Percentiles rank a stretch among this genome's conserved stretches.
These are phyloP conservation scores for Novakomyces olei DNA, from an alignment of 805 yeast species.

Conservation along the genomic window DNA sequence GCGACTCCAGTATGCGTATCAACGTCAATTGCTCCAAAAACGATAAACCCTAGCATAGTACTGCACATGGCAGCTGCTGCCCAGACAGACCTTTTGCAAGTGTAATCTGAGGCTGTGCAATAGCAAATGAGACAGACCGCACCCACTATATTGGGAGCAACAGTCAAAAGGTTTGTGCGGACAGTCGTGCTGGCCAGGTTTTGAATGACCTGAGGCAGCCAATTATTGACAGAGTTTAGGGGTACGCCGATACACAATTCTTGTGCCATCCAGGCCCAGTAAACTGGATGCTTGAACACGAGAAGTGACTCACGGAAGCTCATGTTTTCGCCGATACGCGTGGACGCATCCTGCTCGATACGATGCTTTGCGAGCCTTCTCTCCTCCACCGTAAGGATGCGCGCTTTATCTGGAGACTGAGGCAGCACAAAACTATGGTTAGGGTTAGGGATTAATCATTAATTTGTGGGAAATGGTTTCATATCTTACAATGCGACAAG, in stretches of 20 bases:
- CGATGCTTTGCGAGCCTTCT: constrained; percentile 19
- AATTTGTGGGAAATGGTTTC: too few species aligned
- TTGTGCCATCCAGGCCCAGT: constrained; percentile 3
- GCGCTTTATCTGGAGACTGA: constrained; percentile 17
- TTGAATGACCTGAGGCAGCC: constrained; percentile 29
- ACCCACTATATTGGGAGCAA: constrained; percentile 29
- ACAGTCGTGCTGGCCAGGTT: constrained; percentile 41
- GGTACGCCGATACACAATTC: constrained; percentile 6
- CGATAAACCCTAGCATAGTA: constrained; percentile 26
- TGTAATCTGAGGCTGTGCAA: constrained; percentile 22
- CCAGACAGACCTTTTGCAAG: constrained; percentile 20
- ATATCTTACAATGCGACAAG: neutral
- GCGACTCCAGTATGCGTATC: constrained; percentile 20
- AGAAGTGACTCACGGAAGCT: constrained; percentile 21
- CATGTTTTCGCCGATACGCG: constrained; percentile 17
- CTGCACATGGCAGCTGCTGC: constrained; percentile 19
- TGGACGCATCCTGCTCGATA: constrained; percentile 23
- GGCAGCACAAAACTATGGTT: constrained; percentile 20
- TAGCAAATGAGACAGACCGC: constrained; percentile 22
- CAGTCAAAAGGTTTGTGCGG: constrained; percentile 42
- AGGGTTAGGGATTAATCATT: too few species aligned
- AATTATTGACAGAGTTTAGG: constrained; percentile 4
- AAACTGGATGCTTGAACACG: constrained; percentile 6
- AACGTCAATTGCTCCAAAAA: constrained; percentile 25
- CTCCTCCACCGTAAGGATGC: constrained; percentile 21